phyloP scores from a whole-genome alignment of 495 filamentous ascomycete species.

The Thermochaetoides thermophila region DNA sequence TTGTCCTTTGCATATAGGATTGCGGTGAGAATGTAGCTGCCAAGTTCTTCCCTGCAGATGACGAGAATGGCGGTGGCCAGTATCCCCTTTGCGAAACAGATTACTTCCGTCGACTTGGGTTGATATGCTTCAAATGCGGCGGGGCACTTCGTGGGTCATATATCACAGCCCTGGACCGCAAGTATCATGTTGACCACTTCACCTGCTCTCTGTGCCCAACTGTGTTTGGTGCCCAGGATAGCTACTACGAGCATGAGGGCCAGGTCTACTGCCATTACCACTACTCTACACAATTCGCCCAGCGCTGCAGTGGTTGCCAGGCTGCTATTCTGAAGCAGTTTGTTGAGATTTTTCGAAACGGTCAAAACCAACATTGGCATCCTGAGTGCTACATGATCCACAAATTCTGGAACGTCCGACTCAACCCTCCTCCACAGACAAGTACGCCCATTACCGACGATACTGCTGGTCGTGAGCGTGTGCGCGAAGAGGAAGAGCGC shows the following conservation, averaged over 20 bases:
- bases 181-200: constrained; percentile 99
- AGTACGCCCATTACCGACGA: constrained; percentile 47
- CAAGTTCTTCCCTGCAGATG: constrained; percentile 95
- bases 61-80: constrained; percentile 68
- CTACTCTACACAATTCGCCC: constrained; percentile 95
- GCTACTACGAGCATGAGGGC: constrained; percentile 95
- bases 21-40: constrained; percentile 93
- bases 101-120: constrained; percentile 84
- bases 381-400: constrained; percentile 99
- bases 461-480: constrained; percentile 55
- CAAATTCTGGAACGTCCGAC: constrained; percentile 98
- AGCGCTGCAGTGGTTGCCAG: constrained; percentile 90
- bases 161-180: constrained; percentile 91
- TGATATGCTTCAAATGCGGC: constrained; percentile 84
- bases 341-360: constrained; percentile 95
- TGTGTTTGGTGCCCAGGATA: constrained; percentile 93
- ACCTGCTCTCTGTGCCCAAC: constrained; percentile 96
- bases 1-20: constrained; percentile 52
- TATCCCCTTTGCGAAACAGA: constrained; percentile 97
- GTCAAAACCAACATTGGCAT: constrained; percentile 98
- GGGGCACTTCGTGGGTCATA: constrained; percentile 93
- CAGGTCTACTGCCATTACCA: constrained; percentile 98
- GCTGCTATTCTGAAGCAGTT: constrained; percentile 99
- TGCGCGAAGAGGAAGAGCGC: constrained; percentile 74
- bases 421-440: constrained; percentile 35